Evolutionary conservation across 495 filamentous ascomycete species (phyloP).

Genomic region (Peziza echinospora): DNA sequence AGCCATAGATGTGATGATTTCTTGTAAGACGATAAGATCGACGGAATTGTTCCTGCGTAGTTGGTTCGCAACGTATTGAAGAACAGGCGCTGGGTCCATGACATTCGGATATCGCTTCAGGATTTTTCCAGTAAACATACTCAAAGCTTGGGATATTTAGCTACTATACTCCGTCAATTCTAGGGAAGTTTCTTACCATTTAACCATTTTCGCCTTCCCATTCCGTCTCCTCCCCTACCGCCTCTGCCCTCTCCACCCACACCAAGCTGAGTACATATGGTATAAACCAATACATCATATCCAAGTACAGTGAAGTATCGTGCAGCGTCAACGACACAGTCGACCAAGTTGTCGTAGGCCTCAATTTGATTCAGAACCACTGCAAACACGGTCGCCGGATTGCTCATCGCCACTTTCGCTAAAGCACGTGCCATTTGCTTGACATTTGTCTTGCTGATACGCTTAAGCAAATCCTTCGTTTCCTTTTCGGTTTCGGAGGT

Average conservation of each 20-base stretch:
- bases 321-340: slow-evolving; percentile 78
- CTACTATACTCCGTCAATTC: slow-evolving; percentile 6
- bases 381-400: slow-evolving; percentile 77
- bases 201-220: slow-evolving; percentile 78
- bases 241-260: slow-evolving; percentile 40
- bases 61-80: slow-evolving; percentile 75
- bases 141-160: slow-evolving; percentile 30
- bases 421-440: slow-evolving; percentile 61
- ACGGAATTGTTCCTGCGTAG: slow-evolving; percentile 58
- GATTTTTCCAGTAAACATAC: slow-evolving; percentile 66
- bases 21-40: slow-evolving; percentile 70
- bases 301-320: slow-evolving; percentile 80
- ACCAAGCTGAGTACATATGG: slow-evolving; percentile 41
- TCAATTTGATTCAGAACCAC: slow-evolving; percentile 74
- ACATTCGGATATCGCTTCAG: slow-evolving; percentile 58
- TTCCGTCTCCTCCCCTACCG: slow-evolving; percentile 58
- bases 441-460: slow-evolving; percentile 68
- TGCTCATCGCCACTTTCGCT: slow-evolving; percentile 68
- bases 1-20: slow-evolving; percentile 75
- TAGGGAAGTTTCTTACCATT: slow-evolving; percentile 17
- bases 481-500: slow-evolving; percentile 55
- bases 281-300: slow-evolving; percentile 75
- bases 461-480: slow-evolving; percentile 62
- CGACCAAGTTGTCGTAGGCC: slow-evolving; percentile 75
- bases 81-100: slow-evolving; percentile 65